Evolutionary conservation across 805 yeast species (phyloP), one percentile per base, ranked within the genome.

Genomic region (Candida fluviatilis): DNA sequence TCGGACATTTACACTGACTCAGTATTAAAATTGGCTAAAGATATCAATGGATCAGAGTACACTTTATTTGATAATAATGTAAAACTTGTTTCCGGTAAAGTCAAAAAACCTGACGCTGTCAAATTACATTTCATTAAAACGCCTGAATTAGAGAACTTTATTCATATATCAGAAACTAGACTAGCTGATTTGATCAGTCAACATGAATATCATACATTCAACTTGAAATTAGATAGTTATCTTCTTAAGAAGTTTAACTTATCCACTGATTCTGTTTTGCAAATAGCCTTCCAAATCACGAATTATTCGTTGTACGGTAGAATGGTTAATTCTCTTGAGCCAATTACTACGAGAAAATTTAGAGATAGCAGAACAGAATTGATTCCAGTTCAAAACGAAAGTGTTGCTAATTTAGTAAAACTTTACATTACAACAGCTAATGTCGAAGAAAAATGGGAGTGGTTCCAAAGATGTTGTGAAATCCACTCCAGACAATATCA

Each of bases 301-400:
- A 63, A 75, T 51, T 76, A 73, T 52, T 76, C 82, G 0, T 55
- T 77, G 31, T 77, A 77, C 45, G 82, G 82, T 2, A 69, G 64
- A 41, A 49, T 72, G 40, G 66, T 62, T 14, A 67, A 68, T 47
- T 65, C 71, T 2, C 69, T 80, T 35, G 79, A 78, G 39, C 82
- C 82, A 3, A 73, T 77, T 18, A 79, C 89, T 4, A 84, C 90
- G 1, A 66, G 95, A 42, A 69, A 69, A 42, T 84, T 82, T 57
- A 69, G 68, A 43, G 80, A 80, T 53, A 71, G 89, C 4, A 71
- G 95, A 48, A 81, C 89, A 0, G 87, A 83, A 44, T 70, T 83
- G 16, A 67, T 83, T 30, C 76, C 84, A 17, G 67, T 83, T 29
- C 91, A 83, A 50, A 76, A 73, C 47, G 80, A 76, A 14, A 46